Base-by-base conservation (phyloP, 2,329 filamentous ascomycete genomes). In the Karstenula rhodostoma region DNA sequence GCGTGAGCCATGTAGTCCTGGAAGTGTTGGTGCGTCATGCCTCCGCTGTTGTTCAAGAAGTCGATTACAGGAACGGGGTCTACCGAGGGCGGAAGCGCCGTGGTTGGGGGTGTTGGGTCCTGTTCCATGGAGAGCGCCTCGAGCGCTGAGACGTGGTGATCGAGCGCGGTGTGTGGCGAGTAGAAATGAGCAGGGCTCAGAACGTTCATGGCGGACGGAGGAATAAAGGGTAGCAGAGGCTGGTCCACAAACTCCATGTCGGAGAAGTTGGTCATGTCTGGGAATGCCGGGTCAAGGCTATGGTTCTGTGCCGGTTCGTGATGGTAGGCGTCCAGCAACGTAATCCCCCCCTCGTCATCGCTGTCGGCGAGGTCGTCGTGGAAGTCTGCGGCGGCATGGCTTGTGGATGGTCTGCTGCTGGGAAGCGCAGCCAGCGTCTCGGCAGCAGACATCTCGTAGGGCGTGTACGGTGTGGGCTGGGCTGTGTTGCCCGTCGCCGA, bases 351-450 rank as follows among this genome's bases (percentile, higher is more conserved):
- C 47, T 65, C 56, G 35, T 67, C 67, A 47, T 69, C 67, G 42
- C 57, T 42, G 37, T 57, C 65, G 25, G 43, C 27, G 44, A 50
- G 50, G 27, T 64, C 63, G 47, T 61, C 60, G 17, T 37, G 29
- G 40, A 35, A 25, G 19, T 54, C 61, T 59, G 71, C 56, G 52
- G 67, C 66, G 12, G 49, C 68, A 62, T 70, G 65, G 64, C 69
- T 69, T 43, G 70, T 70, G 59, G 68, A 60, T 49, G 73, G 69
- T 29, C 72, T 66, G 64, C 62, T 72, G 64, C 72, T 72, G 17
- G 70, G 67, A 56, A 73, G 70, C 8, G 71, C 66, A 52, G 74
- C 68, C 51, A 74, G 72, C 2, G 71, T 70, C 19, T 68, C 62
- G 13, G 69, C 69, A 56, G 71, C 67, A 32, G 72, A 73, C 57